phyloP scores from a whole-genome alignment of 2,329 filamentous ascomycete genomes.

The Penicillium sp. region DNA sequence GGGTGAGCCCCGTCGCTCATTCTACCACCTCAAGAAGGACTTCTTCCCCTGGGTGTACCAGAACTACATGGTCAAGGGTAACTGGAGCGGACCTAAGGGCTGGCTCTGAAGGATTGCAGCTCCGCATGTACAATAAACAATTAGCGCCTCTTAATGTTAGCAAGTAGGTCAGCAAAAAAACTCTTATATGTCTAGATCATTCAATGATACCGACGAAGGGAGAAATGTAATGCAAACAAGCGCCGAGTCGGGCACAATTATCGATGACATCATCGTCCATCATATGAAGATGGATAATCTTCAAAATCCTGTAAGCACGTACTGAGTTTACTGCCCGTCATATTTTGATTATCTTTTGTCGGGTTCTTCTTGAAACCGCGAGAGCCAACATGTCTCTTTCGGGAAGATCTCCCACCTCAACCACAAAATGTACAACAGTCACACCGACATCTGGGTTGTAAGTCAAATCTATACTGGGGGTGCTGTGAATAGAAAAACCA shows the following conservation, averaged over 20 bases:
- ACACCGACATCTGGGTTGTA: conserved; percentile 60
- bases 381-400: background rate
- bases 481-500: background rate
- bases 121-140: conserved; percentile 3
- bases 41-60: conserved; percentile 69
- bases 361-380: background rate
- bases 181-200: background rate
- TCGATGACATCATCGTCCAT: conserved; percentile 4
- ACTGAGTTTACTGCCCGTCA: background rate
- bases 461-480: conserved; percentile 26
- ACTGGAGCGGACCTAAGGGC: conserved; percentile 63
- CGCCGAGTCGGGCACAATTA: too few relatives aligned
- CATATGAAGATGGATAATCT: background rate
- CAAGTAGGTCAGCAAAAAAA: background rate
- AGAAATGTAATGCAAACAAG: background rate
- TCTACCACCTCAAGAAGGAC: conserved; percentile 66
- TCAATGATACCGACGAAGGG: background rate
- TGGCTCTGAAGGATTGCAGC: conserved; percentile 31
- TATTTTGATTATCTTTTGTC: background rate
- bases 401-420: background rate
- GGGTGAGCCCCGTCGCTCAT: conserved; percentile 55
- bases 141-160: background rate
- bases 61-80: conserved; percentile 62
- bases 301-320: background rate
- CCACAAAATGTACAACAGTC: conserved; percentile 50